Percentiles rank a stretch among this genome's conserved stretches.
Conservation (phyloP, 1,284 basidiomycete species). For the Stygiomarasmius scandens region DNA sequence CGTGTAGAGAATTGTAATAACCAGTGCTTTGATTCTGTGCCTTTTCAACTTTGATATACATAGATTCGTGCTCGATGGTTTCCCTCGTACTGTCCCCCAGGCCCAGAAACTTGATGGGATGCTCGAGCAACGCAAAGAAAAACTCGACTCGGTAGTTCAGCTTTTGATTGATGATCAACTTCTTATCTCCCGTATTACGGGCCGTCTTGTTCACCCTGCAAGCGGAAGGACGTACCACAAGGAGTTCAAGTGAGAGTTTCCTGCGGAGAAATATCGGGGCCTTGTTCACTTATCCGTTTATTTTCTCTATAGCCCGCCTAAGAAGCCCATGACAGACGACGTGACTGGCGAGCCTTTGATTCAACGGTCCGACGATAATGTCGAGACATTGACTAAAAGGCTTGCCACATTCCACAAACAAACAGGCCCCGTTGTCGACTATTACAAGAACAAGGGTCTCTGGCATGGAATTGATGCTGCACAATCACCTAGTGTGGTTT, state of each 20-base stretch:
- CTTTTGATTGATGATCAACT: slow-evolving; percentile 93
- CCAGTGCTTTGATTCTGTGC: neutral
- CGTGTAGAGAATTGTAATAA: neutral
- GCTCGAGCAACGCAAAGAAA: slow-evolving; percentile 82
- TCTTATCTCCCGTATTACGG: slow-evolving; percentile 96
- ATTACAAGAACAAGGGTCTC: slow-evolving; percentile 90
- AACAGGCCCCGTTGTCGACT: slow-evolving; percentile 95
- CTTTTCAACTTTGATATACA: neutral
- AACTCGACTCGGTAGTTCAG: slow-evolving; percentile 90
- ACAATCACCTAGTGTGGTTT: slow-evolving; percentile 89
- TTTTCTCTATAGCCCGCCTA: slow-evolving; percentile 75
- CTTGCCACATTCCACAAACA: slow-evolving; percentile 87
- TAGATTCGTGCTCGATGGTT: slow-evolving; percentile 97
- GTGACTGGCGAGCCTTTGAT: slow-evolving; percentile 93
- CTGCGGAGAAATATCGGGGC: neutral
- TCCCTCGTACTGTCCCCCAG: slow-evolving; percentile 97
- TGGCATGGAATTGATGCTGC: slow-evolving; percentile 93
- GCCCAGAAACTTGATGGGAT: slow-evolving; percentile 96
- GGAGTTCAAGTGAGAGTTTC: slow-evolving; percentile 80
- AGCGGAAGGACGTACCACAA: slow-evolving; percentile 93
- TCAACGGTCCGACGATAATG: slow-evolving; percentile 91
- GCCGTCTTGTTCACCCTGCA: slow-evolving; percentile 89
- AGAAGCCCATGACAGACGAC: slow-evolving; percentile 94
- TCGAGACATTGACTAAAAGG: slow-evolving; percentile 91
- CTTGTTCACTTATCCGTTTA: neutral